Conservation (phyloP, 2,329 filamentous ascomycete species). For the Ophiostoma angusticollis region DNA sequence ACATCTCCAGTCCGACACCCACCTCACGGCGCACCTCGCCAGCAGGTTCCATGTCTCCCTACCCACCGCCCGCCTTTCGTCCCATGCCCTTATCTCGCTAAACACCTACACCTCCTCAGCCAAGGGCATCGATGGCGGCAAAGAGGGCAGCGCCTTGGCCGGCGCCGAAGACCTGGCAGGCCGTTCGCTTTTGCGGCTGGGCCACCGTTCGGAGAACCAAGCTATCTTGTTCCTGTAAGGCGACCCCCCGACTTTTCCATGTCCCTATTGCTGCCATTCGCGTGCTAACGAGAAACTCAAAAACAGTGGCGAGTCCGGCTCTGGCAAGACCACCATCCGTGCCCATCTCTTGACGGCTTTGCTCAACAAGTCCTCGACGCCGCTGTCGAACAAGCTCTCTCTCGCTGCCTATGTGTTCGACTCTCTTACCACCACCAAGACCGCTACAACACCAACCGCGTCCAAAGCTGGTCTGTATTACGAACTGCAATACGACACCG, state of each 20-base stretch:
- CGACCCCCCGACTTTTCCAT: too few species aligned
- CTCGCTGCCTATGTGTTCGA: conserved; percentile 94
- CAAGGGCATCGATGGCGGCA: conserved; percentile 79
- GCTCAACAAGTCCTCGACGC: conserved; percentile 81
- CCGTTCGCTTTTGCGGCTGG: conserved; percentile 72
- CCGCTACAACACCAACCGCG: conserved; percentile 84
- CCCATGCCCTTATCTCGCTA: conserved; percentile 78
- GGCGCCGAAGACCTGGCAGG: conserved; percentile 87
- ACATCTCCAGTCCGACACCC: conserved; percentile 54
- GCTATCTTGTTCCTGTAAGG: conserved; percentile 85
- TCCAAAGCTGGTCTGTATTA: conserved; percentile 93
- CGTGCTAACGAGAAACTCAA: conserved; percentile 14
- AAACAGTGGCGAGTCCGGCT: conserved; percentile 78
- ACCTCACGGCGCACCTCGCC: conserved; percentile 70
- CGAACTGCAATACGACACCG: conserved; percentile 92
- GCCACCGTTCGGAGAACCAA: conserved; percentile 84
- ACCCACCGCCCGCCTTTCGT: conserved; percentile 79
- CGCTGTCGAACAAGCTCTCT: conserved; percentile 83
- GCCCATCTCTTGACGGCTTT: conserved; percentile 78
- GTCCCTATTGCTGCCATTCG: background rate
- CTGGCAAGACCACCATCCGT: conserved; percentile 89
- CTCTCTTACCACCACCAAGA: conserved; percentile 91
- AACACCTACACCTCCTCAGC: conserved; percentile 90
- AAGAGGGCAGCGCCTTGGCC: conserved; percentile 82
- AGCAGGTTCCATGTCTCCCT: conserved; percentile 85